These are phyloP conservation scores for Lasiosphaeris hirsuta DNA, from an alignment of 495 filamentous ascomycete genomes.

Conservation along the genomic window DNA sequence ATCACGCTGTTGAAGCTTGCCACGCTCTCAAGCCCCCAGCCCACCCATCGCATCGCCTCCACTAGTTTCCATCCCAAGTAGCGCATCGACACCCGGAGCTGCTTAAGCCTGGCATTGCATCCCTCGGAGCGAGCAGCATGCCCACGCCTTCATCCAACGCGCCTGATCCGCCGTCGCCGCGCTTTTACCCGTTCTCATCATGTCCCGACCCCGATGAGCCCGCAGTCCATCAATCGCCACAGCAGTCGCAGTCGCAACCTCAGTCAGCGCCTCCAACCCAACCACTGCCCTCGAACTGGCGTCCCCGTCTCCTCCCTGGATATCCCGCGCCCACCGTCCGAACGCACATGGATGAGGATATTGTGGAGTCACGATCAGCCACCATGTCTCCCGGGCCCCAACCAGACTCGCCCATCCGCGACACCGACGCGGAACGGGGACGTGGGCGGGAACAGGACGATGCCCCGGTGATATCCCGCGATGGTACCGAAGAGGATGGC, in stretches of 20 bases:
- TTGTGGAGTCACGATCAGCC: conserved; percentile 26
- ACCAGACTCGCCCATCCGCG: conserved; percentile 21
- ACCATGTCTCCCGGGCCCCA: conserved; percentile 39
- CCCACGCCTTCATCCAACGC: conserved; percentile 49
- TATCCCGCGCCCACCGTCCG: conserved; percentile 11
- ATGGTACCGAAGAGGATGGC: conserved; percentile 21
- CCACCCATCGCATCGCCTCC: neutral
- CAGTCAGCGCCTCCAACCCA: conserved; percentile 9
- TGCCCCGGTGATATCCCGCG: neutral
- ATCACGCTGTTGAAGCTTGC: neutral
- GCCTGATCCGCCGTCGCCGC: conserved; percentile 37
- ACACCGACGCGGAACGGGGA: conserved; percentile 24
- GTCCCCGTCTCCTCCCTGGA: conserved; percentile 4
- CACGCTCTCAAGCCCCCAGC: neutral
- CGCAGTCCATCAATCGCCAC: neutral
- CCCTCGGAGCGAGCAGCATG: conserved; percentile 33
- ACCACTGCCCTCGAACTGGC: conserved; percentile 25
- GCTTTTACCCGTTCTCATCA: conserved; percentile 39
- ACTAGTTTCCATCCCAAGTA: neutral
- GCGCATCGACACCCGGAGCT: neutral
- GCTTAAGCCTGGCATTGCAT: neutral
- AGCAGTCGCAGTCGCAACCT: conserved; percentile 10
- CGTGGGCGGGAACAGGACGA: conserved; percentile 15
- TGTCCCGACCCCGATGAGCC: conserved; percentile 42
- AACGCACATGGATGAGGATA: conserved; percentile 24